Base-by-base conservation (phyloP, 192 early-diverging fungal species). In the Podila verticillata region DNA sequence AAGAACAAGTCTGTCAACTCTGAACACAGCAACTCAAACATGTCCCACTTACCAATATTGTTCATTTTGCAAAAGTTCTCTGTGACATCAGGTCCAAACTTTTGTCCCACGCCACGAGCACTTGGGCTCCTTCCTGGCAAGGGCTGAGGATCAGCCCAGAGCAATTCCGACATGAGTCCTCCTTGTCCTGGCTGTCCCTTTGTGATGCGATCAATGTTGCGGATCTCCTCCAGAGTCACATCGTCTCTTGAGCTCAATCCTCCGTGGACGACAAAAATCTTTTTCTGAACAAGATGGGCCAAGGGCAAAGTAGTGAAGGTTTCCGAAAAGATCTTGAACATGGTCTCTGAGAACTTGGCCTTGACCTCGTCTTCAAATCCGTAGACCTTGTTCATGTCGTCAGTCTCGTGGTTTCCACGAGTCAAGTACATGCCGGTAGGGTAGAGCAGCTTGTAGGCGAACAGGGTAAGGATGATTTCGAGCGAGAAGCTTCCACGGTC, bases 301-400 rank as follows among this genome's bases (percentile, higher is more conserved):
- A 99, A 72, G 4, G 98, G 98, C 58, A 99, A 79, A 6, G 95
- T 93, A 64, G 96, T 92, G 86, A 99, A 99, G 6, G 95, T 92
- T 83, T 99, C 97, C 29, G 95, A 93, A 72, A 98, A 98, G 65
- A 98, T 82, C 68, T 93, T 94, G 87, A 98, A 99, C 88, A 95
- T 91, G n/a, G 89, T 82, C 61, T 96, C 93, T 66, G 86, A 91
- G 83, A 93, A 99, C 88, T 99, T 99, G 81, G 92, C 91, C 72
- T 93, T 95, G 61, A 96, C 95, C 82, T 99, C 98, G 49, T 97
- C 98, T 84, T 99, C 96, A 67, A 99, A 99, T 19, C 98, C 98
- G 77, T 99, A 99, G 47, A 97, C 93, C 84, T 96, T 95, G 87
- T 99, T 99, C 98, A 99, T 99, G 79, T 96, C 93, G 67, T 95